phyloP scores from a whole-genome alignment of 805 yeast species.

The Yamadazyma endophytica region DNA sequence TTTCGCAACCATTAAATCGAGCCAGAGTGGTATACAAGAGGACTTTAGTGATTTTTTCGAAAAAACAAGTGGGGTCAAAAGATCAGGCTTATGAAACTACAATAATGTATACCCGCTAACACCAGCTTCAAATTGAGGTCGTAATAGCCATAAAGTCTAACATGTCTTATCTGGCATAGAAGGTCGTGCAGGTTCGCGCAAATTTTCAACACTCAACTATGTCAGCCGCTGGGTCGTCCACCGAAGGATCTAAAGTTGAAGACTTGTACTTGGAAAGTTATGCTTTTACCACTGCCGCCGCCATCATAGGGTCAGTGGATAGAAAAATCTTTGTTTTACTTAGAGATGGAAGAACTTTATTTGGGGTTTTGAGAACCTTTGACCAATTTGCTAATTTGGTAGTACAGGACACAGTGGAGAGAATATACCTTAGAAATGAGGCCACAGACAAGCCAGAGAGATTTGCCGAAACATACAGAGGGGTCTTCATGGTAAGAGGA shows the following conservation, averaged over 20 bases:
- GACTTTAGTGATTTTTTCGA: too few species aligned
- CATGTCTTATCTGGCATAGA: too few species aligned
- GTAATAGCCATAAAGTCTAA: too few species aligned
- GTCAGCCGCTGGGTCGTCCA: conserved; percentile 2
- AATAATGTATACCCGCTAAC: too few species aligned
- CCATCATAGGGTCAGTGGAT: conserved; percentile 83
- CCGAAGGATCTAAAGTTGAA: conserved; percentile 33
- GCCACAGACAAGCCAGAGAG: conserved; percentile 35
- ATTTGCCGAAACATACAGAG: conserved; percentile 75
- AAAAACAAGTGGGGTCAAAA: too few species aligned
- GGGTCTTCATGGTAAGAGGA: conserved; percentile 87
- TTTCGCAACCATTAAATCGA: too few species aligned
- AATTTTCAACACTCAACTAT: neutral
- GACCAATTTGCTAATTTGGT: conserved; percentile 95
- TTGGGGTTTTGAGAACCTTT: conserved; percentile 89
- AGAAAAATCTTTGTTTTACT: conserved; percentile 77
- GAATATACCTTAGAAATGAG: conserved; percentile 55
- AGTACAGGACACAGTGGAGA: conserved; percentile 84
- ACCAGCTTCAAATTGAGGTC: too few species aligned
- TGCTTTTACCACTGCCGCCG: conserved; percentile 85
- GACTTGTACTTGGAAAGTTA: conserved; percentile 72
- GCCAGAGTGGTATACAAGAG: too few species aligned
- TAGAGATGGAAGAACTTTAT: conserved; percentile 83
- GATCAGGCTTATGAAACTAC: too few species aligned
- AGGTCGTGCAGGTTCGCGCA: too few species aligned